Percentiles rank a stretch among this genome's conserved stretches.
These are phyloP conservation scores for Penicillium frequentans DNA, from an alignment of 2,329 filamentous ascomycete species.

Conservation along the genomic window DNA sequence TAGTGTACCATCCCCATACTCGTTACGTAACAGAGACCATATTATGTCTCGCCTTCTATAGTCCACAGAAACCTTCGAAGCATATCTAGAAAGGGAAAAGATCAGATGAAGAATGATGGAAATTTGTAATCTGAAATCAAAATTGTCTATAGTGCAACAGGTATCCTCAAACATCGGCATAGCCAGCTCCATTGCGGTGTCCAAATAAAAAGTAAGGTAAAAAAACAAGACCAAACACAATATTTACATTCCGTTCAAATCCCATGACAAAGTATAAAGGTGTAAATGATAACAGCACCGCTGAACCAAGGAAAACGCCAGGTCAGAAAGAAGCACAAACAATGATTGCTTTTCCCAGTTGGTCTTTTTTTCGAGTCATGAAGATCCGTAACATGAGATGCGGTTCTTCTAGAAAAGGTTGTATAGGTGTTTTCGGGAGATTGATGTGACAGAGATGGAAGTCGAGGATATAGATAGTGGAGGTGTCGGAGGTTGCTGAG, in stretches of 20 bases:
- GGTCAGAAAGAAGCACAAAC: background rate
- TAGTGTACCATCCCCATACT: too few species aligned
- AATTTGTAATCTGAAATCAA: background rate
- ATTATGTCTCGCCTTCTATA: too few species aligned
- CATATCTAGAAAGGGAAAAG: too few species aligned
- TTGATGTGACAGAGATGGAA: background rate
- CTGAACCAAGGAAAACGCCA: background rate
- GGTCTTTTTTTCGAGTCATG: background rate
- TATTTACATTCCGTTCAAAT: background rate
- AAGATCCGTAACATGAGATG: background rate
- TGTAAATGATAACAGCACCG: background rate
- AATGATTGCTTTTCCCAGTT: background rate
- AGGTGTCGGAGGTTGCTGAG: background rate
- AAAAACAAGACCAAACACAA: background rate
- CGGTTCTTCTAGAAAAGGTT: background rate
- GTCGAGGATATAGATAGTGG: background rate
- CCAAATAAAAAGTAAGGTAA: background rate
- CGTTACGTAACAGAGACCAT: too few species aligned
- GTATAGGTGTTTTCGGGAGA: background rate
- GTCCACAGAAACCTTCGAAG: too few species aligned
- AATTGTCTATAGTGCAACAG: background rate
- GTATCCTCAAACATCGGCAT: background rate
- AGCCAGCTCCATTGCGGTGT: background rate
- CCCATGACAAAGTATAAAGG: background rate
- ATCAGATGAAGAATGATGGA: background rate